These are phyloP conservation scores for Obba rivulosa DNA, from an alignment of 768 basidiomycete genomes.

Conservation along the genomic window DNA sequence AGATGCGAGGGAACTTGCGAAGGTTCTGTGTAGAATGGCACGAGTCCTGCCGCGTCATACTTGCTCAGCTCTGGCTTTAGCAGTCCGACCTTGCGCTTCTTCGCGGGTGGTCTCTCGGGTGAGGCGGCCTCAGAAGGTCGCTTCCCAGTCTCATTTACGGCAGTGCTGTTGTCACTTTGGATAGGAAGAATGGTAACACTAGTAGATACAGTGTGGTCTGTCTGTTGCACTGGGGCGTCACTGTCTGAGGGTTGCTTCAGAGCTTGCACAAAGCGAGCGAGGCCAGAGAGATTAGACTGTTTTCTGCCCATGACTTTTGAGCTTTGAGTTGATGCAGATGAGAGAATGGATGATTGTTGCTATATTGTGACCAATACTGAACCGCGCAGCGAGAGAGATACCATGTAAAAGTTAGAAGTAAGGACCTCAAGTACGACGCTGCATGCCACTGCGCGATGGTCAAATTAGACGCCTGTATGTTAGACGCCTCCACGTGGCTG, in stretches of 20 bases:
- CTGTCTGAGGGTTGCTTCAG: neutral
- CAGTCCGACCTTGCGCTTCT: slow-evolving; percentile 27
- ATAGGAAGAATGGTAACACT: neutral
- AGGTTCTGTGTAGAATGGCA: slow-evolving; percentile 59
- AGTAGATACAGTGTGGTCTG: neutral
- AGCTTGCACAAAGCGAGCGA: neutral
- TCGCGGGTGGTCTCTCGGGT: slow-evolving; percentile 22
- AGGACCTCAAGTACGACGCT: too few species aligned
- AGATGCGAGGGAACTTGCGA: slow-evolving; percentile 73
- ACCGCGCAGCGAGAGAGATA: too few species aligned
- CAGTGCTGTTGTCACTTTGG: neutral
- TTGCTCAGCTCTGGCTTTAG: slow-evolving; percentile 30
- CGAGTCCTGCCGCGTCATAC: slow-evolving; percentile 70
- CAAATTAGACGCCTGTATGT: too few species aligned
- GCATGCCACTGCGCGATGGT: too few species aligned
- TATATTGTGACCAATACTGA: too few species aligned
- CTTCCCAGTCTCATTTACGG: neutral
- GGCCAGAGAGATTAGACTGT: neutral
- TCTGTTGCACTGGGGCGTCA: neutral
- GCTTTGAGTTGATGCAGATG: too few species aligned
- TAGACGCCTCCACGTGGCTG: too few species aligned
- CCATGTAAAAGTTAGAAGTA: too few species aligned
- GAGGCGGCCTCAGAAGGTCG: neutral
- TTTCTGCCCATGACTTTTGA: neutral
- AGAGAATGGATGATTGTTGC: too few species aligned